These are phyloP conservation scores for Phytophthora citrophthora DNA, from an alignment of 352 stramenopile genomes.

Conservation along the genomic window DNA sequence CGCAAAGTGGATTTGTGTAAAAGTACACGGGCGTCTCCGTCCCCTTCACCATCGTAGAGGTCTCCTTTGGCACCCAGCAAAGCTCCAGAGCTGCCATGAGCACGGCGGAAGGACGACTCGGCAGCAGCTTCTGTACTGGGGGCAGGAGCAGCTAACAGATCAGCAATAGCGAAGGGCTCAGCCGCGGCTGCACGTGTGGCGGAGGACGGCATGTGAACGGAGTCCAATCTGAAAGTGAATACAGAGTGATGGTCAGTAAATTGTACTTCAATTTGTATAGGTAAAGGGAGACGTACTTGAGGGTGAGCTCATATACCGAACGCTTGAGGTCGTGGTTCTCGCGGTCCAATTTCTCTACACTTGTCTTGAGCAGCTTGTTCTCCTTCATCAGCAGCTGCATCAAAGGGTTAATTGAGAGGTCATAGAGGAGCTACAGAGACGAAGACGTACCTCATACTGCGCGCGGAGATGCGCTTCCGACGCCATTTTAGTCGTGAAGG, in stretches of 20 bases:
- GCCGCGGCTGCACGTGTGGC: conserved; percentile 31
- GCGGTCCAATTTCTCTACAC: conserved; percentile 82
- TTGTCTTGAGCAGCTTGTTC: conserved; percentile 85
- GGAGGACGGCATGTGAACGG: conserved; percentile 45
- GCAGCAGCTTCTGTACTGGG: conserved; percentile 39
- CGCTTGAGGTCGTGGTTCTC: conserved; percentile 92
- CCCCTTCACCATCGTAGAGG: conserved; percentile 53
- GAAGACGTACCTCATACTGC: conserved; percentile 75
- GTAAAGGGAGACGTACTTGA: conserved; percentile 60
- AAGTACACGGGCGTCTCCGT: conserved; percentile 72
- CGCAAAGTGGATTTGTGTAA: conserved; percentile 85
- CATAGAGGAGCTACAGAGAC: not conserved
- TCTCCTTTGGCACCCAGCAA: conserved; percentile 62
- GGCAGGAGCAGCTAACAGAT: conserved; percentile 60
- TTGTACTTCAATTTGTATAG: conserved; percentile 22
- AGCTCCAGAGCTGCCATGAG: conserved; percentile 35
- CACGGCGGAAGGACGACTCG: conserved; percentile 45
- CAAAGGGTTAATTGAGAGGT: not conserved
- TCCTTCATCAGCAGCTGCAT: conserved; percentile 78
- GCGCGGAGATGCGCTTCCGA: conserved; percentile 82
- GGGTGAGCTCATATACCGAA: conserved; percentile 90
- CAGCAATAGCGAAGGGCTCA: conserved; percentile 75
- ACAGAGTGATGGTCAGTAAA: conserved; percentile 30
- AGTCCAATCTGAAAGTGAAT: conserved; percentile 62
- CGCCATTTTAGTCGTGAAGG: conserved; percentile 42